Base-by-base conservation (phyloP, 164 flowering plant genomes). In the Annona squamosa region DNA sequence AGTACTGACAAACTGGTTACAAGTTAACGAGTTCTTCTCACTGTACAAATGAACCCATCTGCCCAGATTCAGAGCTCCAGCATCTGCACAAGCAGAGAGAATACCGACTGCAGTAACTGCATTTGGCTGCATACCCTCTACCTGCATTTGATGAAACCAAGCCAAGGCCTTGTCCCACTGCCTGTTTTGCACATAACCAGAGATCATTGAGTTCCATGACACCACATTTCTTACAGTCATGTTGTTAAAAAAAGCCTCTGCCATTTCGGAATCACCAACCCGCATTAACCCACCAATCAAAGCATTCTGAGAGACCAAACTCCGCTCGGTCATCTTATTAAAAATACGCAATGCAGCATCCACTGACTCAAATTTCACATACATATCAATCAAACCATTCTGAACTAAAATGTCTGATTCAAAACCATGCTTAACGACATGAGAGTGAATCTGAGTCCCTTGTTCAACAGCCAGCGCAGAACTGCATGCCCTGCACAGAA, bases 61-160 rank as follows among this genome's bases (percentile, higher is more conserved):
- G 2, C 91, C 94, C 37, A 82, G 72, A 42, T 72, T 75, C 52
- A 87, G 73, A 0, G 84, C 79, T 13, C 94, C 92, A 57, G 78
- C 77, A 65, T 81, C 68, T 1, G 91, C 81, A 79, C 91, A 88
- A 66, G 88, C 92, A 65, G 86, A 86, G 16, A 90, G 76, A 5
- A 84, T 74, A 67, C 86, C 78, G 37, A 81, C 80, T 42, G 82
- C 37, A 69, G 87, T 77, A 48, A 79, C 79, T 43, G 82, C 80
- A 73, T 85, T 88, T 5, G 81, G 76, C 18, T 68, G 56, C 65
- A 83, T 63, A 19, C 83, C 82, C 41, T 75, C 76, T 3, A 42
- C 46, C 52, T 74, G 77, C 92, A 87, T 90, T 73, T 75, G 75
- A 26, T 79, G 74, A 46, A 88, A 87, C 44, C 81, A 10, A 17